phyloP scores from a whole-genome alignment of 2,329 filamentous ascomycete species.

The Xylaria sp. region DNA sequence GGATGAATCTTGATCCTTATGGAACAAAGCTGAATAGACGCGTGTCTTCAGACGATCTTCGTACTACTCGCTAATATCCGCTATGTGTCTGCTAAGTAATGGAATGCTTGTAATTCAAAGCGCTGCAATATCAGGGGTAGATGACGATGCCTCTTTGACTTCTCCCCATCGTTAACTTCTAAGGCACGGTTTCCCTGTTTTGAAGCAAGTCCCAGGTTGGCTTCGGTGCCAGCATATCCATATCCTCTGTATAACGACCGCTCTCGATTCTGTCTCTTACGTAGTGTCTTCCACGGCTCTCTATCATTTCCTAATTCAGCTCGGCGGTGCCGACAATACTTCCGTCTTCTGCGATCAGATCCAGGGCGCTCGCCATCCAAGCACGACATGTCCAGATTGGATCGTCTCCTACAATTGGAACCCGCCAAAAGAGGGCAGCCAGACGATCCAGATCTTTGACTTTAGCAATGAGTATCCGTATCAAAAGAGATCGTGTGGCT shows the following conservation, averaged over 20 bases:
- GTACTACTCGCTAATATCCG: neutral
- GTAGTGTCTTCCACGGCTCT: conserved; percentile 12
- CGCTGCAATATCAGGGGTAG: neutral
- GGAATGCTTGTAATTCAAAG: too few species aligned
- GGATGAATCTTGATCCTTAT: neutral
- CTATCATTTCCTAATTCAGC: conserved; percentile 11
- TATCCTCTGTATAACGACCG: neutral
- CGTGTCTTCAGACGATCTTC: neutral
- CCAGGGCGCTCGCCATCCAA: conserved; percentile 11
- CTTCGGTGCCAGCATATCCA: neutral
- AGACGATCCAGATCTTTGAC: conserved; percentile 11
- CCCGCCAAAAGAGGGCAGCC: neutral
- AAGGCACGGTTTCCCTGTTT: conserved; percentile 11
- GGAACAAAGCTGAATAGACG: neutral
- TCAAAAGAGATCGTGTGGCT: neutral
- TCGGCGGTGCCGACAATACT: conserved; percentile 8
- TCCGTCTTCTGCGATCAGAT: conserved; percentile 1
- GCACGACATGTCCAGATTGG: conserved; percentile 13
- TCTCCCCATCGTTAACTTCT: neutral
- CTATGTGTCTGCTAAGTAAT: too few species aligned
- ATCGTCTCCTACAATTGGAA: neutral
- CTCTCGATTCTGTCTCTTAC: neutral
- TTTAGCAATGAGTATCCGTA: conserved; percentile 16
- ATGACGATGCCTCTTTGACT: neutral
- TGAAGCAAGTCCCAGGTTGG: conserved; percentile 19